Evolutionary conservation across 768 basidiomycete species (phyloP).

Genomic region (Boletellus ananas): DNA sequence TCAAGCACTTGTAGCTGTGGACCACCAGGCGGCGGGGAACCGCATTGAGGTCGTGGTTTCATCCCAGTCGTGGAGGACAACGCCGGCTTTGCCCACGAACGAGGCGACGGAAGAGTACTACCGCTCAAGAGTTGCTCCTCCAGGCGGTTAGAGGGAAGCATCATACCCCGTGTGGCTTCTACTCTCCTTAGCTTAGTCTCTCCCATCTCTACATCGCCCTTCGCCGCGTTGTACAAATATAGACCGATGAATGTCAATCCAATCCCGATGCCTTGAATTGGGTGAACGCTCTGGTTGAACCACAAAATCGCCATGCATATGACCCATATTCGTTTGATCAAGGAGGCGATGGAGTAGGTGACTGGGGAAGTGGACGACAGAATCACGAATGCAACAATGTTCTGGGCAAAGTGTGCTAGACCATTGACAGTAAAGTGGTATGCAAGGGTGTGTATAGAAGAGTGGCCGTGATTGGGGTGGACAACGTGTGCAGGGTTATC

Average conservation of each 20-base stretch:
- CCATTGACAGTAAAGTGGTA: conserved; percentile 93
- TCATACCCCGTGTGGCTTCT: conserved; percentile 64
- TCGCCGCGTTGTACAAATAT: conserved; percentile 95
- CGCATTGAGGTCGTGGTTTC: conserved; percentile 17
- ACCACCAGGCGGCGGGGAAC: conserved; percentile 3
- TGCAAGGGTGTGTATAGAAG: conserved; percentile 57
- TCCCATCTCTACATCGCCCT: conserved; percentile 87
- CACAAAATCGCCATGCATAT: conserved; percentile 97
- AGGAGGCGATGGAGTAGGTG: conserved; percentile 96
- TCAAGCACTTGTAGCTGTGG: conserved; percentile 2
- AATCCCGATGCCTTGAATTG: conserved; percentile 87
- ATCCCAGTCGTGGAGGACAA: conserved; percentile 25
- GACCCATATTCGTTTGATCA: conserved; percentile 96
- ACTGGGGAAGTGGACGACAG: conserved; percentile 95
- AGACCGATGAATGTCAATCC: conserved; percentile 83
- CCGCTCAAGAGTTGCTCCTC: conserved; percentile 52
- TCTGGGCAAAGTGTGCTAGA: conserved; percentile 94
- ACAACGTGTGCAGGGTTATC: conserved; percentile 39
- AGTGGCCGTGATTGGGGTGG: conserved; percentile 45
- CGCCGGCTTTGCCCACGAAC: neutral
- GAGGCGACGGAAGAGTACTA: conserved; percentile 29
- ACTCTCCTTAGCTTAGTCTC: conserved; percentile 83
- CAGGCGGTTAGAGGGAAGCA: conserved; percentile 63
- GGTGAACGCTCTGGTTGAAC: conserved; percentile 87
- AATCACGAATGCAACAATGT: conserved; percentile 96